Evolutionary conservation across 2,329 filamentous ascomycete genomes (phyloP).

Genomic region (Ophiostoma triangulosporum): DNA sequence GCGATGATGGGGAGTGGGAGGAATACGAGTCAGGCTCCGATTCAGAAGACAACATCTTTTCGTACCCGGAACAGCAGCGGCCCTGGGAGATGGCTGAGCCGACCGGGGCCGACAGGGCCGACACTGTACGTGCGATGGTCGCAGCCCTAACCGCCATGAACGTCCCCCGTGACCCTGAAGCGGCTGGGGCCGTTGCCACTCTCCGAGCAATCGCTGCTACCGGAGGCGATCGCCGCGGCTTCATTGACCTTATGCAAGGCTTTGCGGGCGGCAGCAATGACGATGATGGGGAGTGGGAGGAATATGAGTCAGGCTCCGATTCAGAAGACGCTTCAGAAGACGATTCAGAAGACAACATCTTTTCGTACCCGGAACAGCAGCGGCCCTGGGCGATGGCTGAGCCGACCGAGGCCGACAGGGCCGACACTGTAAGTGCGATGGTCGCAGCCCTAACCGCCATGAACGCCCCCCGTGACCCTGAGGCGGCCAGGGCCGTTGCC

Average conservation of each 20-base stretch:
- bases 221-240: neutral
- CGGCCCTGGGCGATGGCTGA: constrained; percentile 28
- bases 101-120: constrained; percentile 2
- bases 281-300: too few species aligned
- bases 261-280: neutral
- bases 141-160: neutral
- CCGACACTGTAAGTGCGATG: neutral
- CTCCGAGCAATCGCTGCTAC: too few species aligned
- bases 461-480: neutral
- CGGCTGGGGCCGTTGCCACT: neutral
- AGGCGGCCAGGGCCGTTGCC: neutral
- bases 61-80: constrained; percentile 25
- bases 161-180: neutral
- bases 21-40: too few species aligned
- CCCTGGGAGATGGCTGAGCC: constrained; percentile 29
- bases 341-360: constrained; percentile 39
- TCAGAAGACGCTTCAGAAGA: too few species aligned
- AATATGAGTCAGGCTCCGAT: too few species aligned
- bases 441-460: neutral
- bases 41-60: constrained; percentile 40
- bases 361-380: constrained; percentile 29
- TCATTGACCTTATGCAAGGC: neutral
- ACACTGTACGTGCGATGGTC: neutral
- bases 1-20: too few species aligned
- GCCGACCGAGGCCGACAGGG: constrained; percentile 3